A percentile compares a stretch with the other conserved stretches of the same genome.
Evolutionary conservation across 2,329 filamentous ascomycete genomes (phyloP).

Genomic region (Cylindrodendrum hubeiense): DNA sequence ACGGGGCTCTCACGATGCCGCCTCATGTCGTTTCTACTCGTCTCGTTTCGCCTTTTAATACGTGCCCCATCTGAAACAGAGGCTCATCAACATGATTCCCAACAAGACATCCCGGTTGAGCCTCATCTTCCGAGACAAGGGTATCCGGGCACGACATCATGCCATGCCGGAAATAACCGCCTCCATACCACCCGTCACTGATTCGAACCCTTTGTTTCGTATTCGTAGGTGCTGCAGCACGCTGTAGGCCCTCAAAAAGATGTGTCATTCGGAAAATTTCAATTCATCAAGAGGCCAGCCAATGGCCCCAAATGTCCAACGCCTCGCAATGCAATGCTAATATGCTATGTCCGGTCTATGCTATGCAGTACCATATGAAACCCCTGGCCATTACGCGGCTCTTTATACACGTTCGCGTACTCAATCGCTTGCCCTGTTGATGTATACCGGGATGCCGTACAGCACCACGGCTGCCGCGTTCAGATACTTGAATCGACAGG

Average conservation of each 20-base stretch:
- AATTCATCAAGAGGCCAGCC: constrained; percentile 24
- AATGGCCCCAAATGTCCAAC: constrained; percentile 31
- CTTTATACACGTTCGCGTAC: constrained; percentile 24
- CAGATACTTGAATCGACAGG: constrained; percentile 90
- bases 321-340: constrained; percentile 32
- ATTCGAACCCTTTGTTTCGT: neutral
- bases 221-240: constrained; percentile 2
- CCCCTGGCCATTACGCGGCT: constrained; percentile 1
- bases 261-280: constrained; percentile 9
- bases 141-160: constrained; percentile 5
- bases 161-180: constrained; percentile 18
- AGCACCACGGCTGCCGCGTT: constrained; percentile 95
- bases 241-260: neutral
- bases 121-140: constrained; percentile 25
- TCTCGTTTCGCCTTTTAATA: constrained; percentile 1
- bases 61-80: neutral
- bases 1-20: neutral
- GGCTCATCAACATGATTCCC: neutral
- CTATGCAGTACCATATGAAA: constrained; percentile 3
- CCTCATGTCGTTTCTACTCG: neutral
- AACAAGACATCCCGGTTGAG: constrained; percentile 8
- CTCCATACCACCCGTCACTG: neutral
- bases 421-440: constrained; percentile 55
- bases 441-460: constrained; percentile 94
- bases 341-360: constrained; percentile 16